Evolutionary conservation across 2,329 filamentous ascomycete genomes (phyloP), one percentile per base, ranked within the genome.

Genomic region (Diaporthe batatas): DNA sequence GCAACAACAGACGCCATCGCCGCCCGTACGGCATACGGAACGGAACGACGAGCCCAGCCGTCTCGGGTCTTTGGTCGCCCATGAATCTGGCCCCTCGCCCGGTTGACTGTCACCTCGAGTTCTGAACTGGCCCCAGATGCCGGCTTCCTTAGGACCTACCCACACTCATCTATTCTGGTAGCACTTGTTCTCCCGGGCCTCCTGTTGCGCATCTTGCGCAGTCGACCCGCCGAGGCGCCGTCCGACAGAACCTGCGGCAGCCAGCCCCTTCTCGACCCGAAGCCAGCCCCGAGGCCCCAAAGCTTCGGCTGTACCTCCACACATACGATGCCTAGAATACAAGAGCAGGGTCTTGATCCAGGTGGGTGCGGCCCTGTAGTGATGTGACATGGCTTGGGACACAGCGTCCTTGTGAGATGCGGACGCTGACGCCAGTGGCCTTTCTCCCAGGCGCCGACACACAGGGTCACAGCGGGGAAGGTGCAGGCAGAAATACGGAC

Each of bases 271-370:
- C 21, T 42, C 44, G 44, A 70, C 42, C 18, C 68, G 44, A 70
- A 62, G 68, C 68, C 57, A 54, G 16, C 29, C 12, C 44, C 68
- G 55, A 59, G 11, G 11, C 23, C 34, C 34, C 11, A 32, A 32
- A 39, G 55, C 68, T 54, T 23, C 49, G 55, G 44, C 44, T 39
- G 75, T 75, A 49, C 68, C 74, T 64, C 71, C 70, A 55, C 72
- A 77, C 78, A 80, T 84, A 85, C 79, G 82, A 86, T 86, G 84
- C 83, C 82, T 80, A 81, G 82, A 77, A 82, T 81, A 79, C 79
- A 84, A 83, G 82, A 80, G 78, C 80, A 80, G 79, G 79, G 80
- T 75, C 80, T 79, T 78, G 83, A 85, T 80, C 80, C 82, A 81
- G 84, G 84, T 86, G 79, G 71, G 79, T 77, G 68, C 70, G 73